These are phyloP conservation scores for Fusarium luffae DNA, from an alignment of 2,329 filamentous ascomycete species.

Conservation along the genomic window DNA sequence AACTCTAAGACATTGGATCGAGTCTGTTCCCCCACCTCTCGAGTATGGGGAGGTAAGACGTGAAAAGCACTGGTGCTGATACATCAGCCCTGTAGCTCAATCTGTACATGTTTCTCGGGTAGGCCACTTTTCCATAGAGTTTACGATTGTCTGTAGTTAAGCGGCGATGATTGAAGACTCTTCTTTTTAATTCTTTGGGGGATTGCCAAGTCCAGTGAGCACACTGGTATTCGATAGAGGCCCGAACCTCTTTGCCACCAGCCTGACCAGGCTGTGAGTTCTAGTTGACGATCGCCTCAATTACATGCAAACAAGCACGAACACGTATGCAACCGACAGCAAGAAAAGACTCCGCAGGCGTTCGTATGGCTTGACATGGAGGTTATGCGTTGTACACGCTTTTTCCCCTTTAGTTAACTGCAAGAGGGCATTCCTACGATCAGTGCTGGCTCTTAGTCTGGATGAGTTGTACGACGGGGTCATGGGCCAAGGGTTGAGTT, in stretches of 20 bases:
- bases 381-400: conserved; percentile 24
- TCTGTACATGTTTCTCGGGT: background rate
- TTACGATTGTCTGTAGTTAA: background rate
- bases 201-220: background rate
- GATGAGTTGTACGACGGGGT: conserved; percentile 18
- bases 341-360: conserved; percentile 18
- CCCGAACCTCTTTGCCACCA: background rate
- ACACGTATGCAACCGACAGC: conserved; percentile 30
- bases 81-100: background rate
- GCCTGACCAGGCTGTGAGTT: background rate
- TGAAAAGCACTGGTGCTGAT: background rate
- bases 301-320: conserved; percentile 20
- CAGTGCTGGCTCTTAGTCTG: conserved; percentile 16
- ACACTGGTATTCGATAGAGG: background rate
- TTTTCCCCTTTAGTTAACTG: conserved; percentile 3
- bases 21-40: background rate
- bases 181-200: background rate
- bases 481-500: conserved; percentile 12
- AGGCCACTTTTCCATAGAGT: background rate
- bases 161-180: background rate
- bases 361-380: conserved; percentile 19
- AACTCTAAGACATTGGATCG: background rate
- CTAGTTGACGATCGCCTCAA: background rate
- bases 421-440: conserved; percentile 20
- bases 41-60: background rate